These are phyloP conservation scores for Zizania latifolia DNA, from an alignment of 176 grass and related monocot species.

Conservation along the genomic window DNA sequence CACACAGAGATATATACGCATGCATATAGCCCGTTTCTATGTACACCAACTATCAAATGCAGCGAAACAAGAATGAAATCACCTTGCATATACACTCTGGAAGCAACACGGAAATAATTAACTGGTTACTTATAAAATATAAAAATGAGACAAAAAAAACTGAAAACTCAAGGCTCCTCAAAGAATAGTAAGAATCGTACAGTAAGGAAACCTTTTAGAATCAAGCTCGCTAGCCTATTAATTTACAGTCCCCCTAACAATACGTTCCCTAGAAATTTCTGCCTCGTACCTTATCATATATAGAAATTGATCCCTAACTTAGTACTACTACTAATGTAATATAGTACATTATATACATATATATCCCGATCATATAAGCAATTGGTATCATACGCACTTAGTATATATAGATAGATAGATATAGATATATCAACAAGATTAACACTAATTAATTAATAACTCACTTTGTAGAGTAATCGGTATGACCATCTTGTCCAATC, in stretches of 20 bases:
- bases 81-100: not conserved
- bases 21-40: no score
- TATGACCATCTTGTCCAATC: not conserved
- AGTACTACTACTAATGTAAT: not conserved
- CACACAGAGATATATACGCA: no score
- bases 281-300: not conserved
- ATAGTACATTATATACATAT: conserved; percentile 12
- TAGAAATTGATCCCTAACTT: not conserved
- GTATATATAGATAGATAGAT: not conserved
- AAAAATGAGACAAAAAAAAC: not conserved
- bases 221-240: not conserved
- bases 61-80: not conserved
- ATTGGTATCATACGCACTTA: not conserved
- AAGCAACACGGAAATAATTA: not conserved
- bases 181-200: conserved; percentile 7
- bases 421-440: not conserved
- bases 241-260: conserved; percentile 2
- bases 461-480: not conserved
- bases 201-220: not conserved
- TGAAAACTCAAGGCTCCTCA: not conserved
- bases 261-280: not conserved
- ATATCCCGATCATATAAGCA: not conserved
- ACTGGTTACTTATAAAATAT: not conserved
- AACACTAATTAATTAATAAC: not conserved
- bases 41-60: no score